Evolutionary conservation across 441 rosid species (phyloP), one percentile per base, ranked within the genome.

Genomic region (Adansonia madagascariensis): DNA sequence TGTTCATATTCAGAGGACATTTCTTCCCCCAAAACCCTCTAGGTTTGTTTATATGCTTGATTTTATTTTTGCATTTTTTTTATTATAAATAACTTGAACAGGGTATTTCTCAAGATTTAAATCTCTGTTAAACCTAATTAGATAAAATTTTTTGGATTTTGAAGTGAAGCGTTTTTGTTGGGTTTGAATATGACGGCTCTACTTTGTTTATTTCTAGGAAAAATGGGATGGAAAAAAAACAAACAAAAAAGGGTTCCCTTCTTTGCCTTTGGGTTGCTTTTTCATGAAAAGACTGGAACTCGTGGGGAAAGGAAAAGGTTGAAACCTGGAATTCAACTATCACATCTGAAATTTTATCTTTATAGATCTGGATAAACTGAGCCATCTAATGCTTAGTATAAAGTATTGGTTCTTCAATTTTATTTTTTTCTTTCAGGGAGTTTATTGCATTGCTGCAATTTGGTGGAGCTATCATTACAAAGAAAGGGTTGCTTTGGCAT

Each of bases 401-500:
- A 60, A 10, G 35, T 22, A 1, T 35, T 62, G 3, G 9, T 43
- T 3, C 6, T 44, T 35, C 39, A 35, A 35, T 35, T 35, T 35
- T 27, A n/a, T 35, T 35, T 20, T 20, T 24, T 27, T 0, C 62
- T 57, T 71, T 67, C 82, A 90, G 94, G 94, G 62, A 89, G 86
- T 39, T 69, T 92, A 47, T 75, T 60, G 55, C 88, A 80, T 67
- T 93, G 89, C 81, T 84, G 62, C 82, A 88, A 87, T 65, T 78
- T 92, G 78, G 93, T 92, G 31, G 87, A 87, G 68, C 87, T 84
- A 82, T 83, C 89, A 88, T 43, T 73, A 86, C 85, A 98, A 95
- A 87, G 97, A 93, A 81, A 85, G 60, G 67, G 86, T 95, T 43
- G 96, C 93, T 77, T 64, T 86, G 63, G 88, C 93, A 57, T 86